Evolutionary conservation across 2,329 filamentous ascomycete species (phyloP).

Genomic region (Hypoxylon sp.): DNA sequence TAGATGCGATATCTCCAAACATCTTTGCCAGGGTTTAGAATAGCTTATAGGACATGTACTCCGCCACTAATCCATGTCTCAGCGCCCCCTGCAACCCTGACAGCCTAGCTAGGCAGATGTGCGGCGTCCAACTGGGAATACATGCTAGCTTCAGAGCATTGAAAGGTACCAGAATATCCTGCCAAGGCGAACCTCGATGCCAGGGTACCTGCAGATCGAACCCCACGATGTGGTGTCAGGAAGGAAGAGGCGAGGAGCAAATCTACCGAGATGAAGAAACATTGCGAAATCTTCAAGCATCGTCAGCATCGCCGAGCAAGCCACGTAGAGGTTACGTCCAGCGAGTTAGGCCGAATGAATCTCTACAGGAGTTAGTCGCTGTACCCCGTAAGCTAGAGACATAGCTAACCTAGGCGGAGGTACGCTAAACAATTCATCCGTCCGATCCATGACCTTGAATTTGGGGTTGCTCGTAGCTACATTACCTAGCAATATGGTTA

Average conservation of each 20-base stretch:
- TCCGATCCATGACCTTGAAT: not conserved
- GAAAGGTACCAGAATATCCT: slow-evolving; percentile 16
- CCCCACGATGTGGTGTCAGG: slow-evolving; percentile 22
- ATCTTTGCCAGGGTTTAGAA: slow-evolving; percentile 22
- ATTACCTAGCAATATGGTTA: slow-evolving; percentile 13
- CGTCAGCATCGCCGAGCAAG: slow-evolving; percentile 9
- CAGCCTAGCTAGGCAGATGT: slow-evolving; percentile 23
- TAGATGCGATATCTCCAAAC: slow-evolving; percentile 22
- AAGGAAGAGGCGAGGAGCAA: slow-evolving; percentile 22
- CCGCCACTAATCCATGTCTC: slow-evolving; percentile 38
- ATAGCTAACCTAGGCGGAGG: slow-evolving; percentile 13
- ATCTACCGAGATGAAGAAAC: slow-evolving; percentile 26
- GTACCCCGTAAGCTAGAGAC: slow-evolving; percentile 18
- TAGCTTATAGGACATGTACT: slow-evolving; percentile 32
- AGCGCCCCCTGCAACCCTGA: slow-evolving; percentile 20
- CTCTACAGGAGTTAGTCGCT: slow-evolving; percentile 25
- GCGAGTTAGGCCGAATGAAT: not conserved
- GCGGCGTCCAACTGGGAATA: slow-evolving; percentile 22
- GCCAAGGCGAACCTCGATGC: slow-evolving; percentile 22
- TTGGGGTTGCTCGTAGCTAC: slow-evolving; percentile 9
- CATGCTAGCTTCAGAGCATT: slow-evolving; percentile 21
- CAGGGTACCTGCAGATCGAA: slow-evolving; percentile 35
- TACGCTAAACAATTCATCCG: slow-evolving; percentile 6
- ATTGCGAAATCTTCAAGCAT: slow-evolving; percentile 4
- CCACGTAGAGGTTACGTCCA: slow-evolving; percentile 8